phyloP scores from a whole-genome alignment of 2,329 filamentous ascomycete species.

The Botrytis squamosa region DNA sequence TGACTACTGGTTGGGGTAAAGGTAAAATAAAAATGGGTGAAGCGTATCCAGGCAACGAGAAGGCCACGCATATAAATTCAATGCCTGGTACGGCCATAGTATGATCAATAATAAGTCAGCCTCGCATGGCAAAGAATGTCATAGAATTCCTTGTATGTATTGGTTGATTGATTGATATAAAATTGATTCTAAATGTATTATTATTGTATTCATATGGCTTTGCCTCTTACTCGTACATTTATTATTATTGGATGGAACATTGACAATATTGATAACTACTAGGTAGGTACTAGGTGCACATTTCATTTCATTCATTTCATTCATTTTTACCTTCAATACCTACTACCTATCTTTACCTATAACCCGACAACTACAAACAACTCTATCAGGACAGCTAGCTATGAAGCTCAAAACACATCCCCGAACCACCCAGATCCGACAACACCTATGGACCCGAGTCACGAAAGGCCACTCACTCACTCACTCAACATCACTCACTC shows the following conservation, averaged over 20 bases:
- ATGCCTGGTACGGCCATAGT: not conserved
- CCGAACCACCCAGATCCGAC: not conserved
- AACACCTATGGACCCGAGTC: not conserved
- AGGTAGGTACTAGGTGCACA: not conserved
- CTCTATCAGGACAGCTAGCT: not conserved
- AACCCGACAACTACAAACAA: not conserved
- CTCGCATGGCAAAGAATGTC: conserved; percentile 6
- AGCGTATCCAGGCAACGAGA: conserved; percentile 12
- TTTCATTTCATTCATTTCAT: not conserved
- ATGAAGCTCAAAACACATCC: not conserved
- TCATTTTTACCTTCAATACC: not conserved
- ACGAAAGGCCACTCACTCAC: not conserved
- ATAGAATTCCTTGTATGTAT: not conserved
- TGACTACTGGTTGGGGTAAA: not conserved
- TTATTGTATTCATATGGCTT: not conserved
- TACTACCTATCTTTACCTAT: no score
- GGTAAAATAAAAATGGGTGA: not conserved
- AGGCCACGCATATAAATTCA: conserved; percentile 12
- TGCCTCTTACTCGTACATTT: not conserved
- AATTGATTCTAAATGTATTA: not conserved
- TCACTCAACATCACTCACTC: no score
- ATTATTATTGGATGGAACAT: not conserved
- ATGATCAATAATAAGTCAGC: conserved; percentile 6
- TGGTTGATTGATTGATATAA: not conserved
- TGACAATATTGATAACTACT: not conserved